Evolutionary conservation across 106 monocot species (phyloP).

Genomic region (Platanthera guangdongensis): DNA sequence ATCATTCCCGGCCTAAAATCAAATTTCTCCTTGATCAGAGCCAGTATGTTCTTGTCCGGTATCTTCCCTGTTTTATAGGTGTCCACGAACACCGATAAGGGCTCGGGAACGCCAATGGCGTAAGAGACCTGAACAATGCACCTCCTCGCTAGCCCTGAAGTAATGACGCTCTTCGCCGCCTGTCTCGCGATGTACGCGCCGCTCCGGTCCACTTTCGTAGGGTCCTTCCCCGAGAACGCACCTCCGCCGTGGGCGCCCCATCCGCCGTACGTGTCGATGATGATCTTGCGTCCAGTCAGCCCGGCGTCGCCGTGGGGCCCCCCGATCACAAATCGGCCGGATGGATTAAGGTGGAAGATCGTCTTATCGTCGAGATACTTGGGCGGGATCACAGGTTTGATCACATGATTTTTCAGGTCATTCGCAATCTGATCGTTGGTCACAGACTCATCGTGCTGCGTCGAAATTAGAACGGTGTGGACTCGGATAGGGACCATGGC

Average conservation of each 20-base stretch:
- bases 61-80: slow-evolving; percentile 25
- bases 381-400: slow-evolving; percentile 21
- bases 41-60: slow-evolving; percentile 19
- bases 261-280: slow-evolving; percentile 28
- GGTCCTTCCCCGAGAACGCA: slow-evolving; percentile 27
- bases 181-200: slow-evolving; percentile 28
- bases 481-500: slow-evolving; percentile 26
- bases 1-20: slow-evolving; percentile 35
- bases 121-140: slow-evolving; percentile 31
- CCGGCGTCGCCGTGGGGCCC: slow-evolving; percentile 25
- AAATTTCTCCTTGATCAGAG: slow-evolving; percentile 25
- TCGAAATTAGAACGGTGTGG: slow-evolving; percentile 23
- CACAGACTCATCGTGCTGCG: slow-evolving; percentile 25
- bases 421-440: slow-evolving; percentile 22
- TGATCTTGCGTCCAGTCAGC: slow-evolving; percentile 28
- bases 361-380: slow-evolving; percentile 22
- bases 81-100: slow-evolving; percentile 26
- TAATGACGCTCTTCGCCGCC: slow-evolving; percentile 28
- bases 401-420: slow-evolving; percentile 26
- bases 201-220: slow-evolving; percentile 23
- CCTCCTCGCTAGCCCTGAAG: slow-evolving; percentile 18
- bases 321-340: slow-evolving; percentile 18
- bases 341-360: slow-evolving; percentile 31
- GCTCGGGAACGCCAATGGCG: slow-evolving; percentile 29
- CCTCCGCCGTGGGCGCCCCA: slow-evolving; percentile 28